Percentiles rank a stretch among this genome's conserved stretches.
Evolutionary conservation across 2,329 filamentous ascomycete genomes (phyloP).

Genomic region (Verticillium klebahnii): DNA sequence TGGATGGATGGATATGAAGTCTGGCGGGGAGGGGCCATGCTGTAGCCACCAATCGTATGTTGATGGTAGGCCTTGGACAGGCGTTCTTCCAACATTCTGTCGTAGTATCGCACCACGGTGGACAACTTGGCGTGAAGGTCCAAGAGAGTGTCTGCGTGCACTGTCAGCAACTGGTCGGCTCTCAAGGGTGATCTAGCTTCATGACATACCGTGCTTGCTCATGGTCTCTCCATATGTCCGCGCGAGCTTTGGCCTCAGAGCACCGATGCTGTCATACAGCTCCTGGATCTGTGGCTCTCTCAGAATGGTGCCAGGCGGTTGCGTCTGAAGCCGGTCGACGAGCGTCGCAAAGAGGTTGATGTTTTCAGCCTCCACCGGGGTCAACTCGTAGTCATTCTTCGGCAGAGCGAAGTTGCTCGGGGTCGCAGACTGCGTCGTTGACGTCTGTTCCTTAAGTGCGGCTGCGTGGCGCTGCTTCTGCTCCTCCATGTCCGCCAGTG

Average conservation of each 20-base stretch:
- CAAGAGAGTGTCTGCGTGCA: constrained; percentile 70
- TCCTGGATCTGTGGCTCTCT: constrained; percentile 97
- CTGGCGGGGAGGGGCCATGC: constrained; percentile 46
- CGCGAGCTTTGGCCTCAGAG: constrained; percentile 86
- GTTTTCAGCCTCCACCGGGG: constrained; percentile 90
- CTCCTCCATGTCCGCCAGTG: constrained; percentile 93
- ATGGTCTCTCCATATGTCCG: constrained; percentile 97
- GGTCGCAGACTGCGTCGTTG: constrained; percentile 42
- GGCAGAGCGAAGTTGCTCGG: constrained; percentile 57
- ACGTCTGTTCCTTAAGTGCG: constrained; percentile 74
- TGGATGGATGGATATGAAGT: constrained; percentile 67
- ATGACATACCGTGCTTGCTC: constrained; percentile 86
- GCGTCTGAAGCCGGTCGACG: constrained; percentile 90
- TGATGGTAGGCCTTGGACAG: constrained; percentile 90
- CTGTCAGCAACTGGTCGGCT: constrained; percentile 23
- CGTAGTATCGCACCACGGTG: constrained; percentile 95
- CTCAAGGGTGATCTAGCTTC: too few species aligned
- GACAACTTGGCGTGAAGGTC: constrained; percentile 94
- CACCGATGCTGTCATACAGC: constrained; percentile 94
- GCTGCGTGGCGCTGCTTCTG: constrained; percentile 90
- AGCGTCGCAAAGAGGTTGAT: constrained; percentile 94
- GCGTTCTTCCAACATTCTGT: constrained; percentile 94
- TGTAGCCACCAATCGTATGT: constrained; percentile 65
- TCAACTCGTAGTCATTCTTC: constrained; percentile 93
- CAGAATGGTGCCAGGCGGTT: constrained; percentile 92